Evolutionary conservation across 164 flowering plant species (phyloP).

Genomic region (Macadamia integrifolia): DNA sequence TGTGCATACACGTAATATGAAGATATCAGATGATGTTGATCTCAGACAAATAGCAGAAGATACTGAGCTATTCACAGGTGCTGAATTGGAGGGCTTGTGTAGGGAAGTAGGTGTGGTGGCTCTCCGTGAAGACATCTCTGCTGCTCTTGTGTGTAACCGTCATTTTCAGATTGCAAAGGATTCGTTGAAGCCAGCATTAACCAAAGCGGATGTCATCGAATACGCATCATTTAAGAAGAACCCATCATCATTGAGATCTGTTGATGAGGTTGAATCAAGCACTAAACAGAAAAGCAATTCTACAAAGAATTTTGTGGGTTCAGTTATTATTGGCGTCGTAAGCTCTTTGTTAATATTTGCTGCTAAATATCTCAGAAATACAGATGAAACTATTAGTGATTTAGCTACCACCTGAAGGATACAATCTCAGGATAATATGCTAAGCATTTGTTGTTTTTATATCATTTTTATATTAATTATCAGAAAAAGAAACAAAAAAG

Average conservation of each 20-base stretch:
- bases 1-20: slow-evolving; percentile 82
- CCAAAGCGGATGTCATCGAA: slow-evolving; percentile 36
- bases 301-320: not conserved
- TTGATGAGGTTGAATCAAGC: slow-evolving; percentile 8
- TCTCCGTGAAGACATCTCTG: slow-evolving; percentile 73
- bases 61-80: slow-evolving; percentile 87
- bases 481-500: too few species aligned
- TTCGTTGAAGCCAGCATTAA: slow-evolving; percentile 57
- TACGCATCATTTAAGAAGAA: slow-evolving; percentile 59
- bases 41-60: slow-evolving; percentile 68
- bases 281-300: slow-evolving; percentile 1
- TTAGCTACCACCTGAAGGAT: slow-evolving; percentile 19
- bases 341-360: slow-evolving; percentile 17
- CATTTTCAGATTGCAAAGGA: slow-evolving; percentile 59
- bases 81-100: slow-evolving; percentile 80
- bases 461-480: too few species aligned
- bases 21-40: slow-evolving; percentile 54
- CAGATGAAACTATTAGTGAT: slow-evolving; percentile 7
- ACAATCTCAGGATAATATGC: not conserved
- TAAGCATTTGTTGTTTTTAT: not conserved
- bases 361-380: slow-evolving; percentile 16
- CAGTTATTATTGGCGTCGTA: slow-evolving; percentile 19
- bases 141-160: slow-evolving; percentile 44
- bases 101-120: slow-evolving; percentile 85
- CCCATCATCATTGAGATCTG: slow-evolving; percentile 7